A percentile compares a stretch with the other conserved stretches of the same genome.
Conservation (phyloP, 345 rosid species). For the Chamaenerion angustifolium region DNA sequence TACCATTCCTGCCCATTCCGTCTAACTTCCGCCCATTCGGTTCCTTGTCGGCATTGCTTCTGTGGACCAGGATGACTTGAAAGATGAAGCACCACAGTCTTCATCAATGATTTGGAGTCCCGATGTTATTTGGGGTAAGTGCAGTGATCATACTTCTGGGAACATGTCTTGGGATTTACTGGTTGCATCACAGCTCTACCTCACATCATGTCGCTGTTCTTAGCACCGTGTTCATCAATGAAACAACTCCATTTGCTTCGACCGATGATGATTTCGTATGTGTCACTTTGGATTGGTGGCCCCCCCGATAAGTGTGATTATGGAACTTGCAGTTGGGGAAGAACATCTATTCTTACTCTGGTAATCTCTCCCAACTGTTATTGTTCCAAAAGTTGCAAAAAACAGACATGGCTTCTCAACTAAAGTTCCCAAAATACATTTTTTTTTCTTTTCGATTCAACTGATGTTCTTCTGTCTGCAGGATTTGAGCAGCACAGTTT, state of each 20-base stretch:
- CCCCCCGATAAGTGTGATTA: slow-evolving; percentile 40
- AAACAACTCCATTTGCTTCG: slow-evolving; percentile 19
- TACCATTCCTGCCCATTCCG: too few relatives aligned
- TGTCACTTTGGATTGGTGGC: slow-evolving; percentile 46
- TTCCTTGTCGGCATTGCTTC: too few relatives aligned
- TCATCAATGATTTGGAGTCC: too few relatives aligned
- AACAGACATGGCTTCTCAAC: too few relatives aligned
- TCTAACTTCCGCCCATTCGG: too few relatives aligned
- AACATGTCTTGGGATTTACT: too few relatives aligned
- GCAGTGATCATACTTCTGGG: too few relatives aligned
- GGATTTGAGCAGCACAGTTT: slow-evolving; percentile 43
- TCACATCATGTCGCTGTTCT: slow-evolving; percentile 1
- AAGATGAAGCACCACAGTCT: too few relatives aligned
- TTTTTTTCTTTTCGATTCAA: not conserved
- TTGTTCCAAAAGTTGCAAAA: not conserved
- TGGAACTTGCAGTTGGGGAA: slow-evolving; percentile 34
- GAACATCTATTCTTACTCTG: slow-evolving; percentile 29
- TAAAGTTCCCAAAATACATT: not conserved
- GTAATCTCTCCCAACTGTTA: slow-evolving; percentile 9
- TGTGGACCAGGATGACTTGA: too few relatives aligned
- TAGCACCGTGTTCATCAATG: slow-evolving; percentile 25
- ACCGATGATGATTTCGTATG: slow-evolving; percentile 32
- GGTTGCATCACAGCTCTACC: too few relatives aligned
- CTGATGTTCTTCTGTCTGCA: slow-evolving; percentile 10
- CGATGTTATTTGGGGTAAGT: too few relatives aligned